Evolutionary conservation across 441 rosid species (phyloP).

Genomic region (Gossypium trilobum): DNA sequence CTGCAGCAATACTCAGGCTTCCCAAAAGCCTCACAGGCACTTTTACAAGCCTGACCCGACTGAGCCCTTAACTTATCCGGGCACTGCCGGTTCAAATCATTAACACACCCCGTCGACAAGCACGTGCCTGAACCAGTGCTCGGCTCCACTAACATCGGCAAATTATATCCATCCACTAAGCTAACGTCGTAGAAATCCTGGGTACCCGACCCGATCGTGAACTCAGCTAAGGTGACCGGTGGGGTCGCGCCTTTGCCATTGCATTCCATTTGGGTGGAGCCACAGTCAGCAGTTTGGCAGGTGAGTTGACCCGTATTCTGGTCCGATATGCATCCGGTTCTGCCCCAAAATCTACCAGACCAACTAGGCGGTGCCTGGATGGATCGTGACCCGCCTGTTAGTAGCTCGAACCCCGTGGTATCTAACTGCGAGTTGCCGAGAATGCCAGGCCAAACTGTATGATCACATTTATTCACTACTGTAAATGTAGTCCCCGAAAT

Average conservation of each 20-base stretch:
- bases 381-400: slow-evolving; percentile 31
- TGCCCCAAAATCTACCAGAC: slow-evolving; percentile 66
- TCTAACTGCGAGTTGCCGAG: slow-evolving; percentile 37
- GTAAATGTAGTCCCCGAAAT: slow-evolving; percentile 46
- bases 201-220: slow-evolving; percentile 35
- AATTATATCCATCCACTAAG: slow-evolving; percentile 45
- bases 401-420: slow-evolving; percentile 43
- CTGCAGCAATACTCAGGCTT: slow-evolving; percentile 55
- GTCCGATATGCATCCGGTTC: slow-evolving; percentile 48
- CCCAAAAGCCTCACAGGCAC: slow-evolving; percentile 60
- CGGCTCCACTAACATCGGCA: slow-evolving; percentile 33
- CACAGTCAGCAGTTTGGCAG: slow-evolving; percentile 50
- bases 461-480: slow-evolving; percentile 38
- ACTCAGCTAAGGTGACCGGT: slow-evolving; percentile 47
- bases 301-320: slow-evolving; percentile 31
- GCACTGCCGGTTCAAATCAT: slow-evolving; percentile 33
- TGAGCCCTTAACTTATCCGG: slow-evolving; percentile 30
- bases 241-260: slow-evolving; percentile 44
- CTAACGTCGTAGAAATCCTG: slow-evolving; percentile 46
- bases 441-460: slow-evolving; percentile 55
- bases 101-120: slow-evolving; percentile 34
- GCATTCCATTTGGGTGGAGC: slow-evolving; percentile 46
- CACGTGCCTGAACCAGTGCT: slow-evolving; percentile 32
- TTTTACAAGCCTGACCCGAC: slow-evolving; percentile 35
- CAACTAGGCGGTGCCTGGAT: slow-evolving; percentile 41